Evolutionary conservation across 192 early-diverging fungal genomes (phyloP), one percentile per base, ranked within the genome.

Genomic region (Backusella parvicylindrica): DNA sequence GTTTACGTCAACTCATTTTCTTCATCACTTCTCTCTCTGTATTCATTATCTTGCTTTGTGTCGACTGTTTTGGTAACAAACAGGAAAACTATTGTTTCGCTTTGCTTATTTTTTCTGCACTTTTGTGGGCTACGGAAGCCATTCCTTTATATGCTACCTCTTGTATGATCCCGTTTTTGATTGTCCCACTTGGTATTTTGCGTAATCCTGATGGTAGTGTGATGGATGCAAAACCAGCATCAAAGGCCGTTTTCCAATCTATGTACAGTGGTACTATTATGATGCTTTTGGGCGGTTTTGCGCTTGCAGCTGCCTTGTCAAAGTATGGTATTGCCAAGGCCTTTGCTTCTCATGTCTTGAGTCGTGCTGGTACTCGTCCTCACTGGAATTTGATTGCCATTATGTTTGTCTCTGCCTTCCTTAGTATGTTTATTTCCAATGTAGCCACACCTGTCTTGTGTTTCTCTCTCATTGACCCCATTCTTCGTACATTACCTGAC

Each of bases 51-150:
- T 76, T 92, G 49, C 83, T 92, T 77, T 73, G 76, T 1, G 77
- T 89, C 73, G 79, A 86, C 6, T 81, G 90, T 43, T 96, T 96
- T 83, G 86, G 84, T 28, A 84, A 86, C 13, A 74, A 56, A 0
- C 92, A 93, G 77, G 91, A 95, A 82, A 91, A 94, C 67, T 88
- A 92, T 32, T 97, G 96, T 83, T 92, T 95, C 81, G 96, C 93
- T 1, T 87, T 97, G 67, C 85, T 97, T 23, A 86, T 97, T 37
- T 91, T 91, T 41, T 91, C 90, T 43, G 94, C 93, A 50, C 84
- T 91, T 47, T 82, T 97, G 64, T 97, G 96, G 96, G 96, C 95
- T 0, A 92, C 92, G 18, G 96, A 92, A 78, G 89, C 86, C 6
- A 79, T 94, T 26, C 92, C 91, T 32, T 81, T 94, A 40, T 94